These are phyloP conservation scores for Dactylonectria macrodidyma DNA, from an alignment of 2,329 filamentous ascomycete species.

Conservation along the genomic window DNA sequence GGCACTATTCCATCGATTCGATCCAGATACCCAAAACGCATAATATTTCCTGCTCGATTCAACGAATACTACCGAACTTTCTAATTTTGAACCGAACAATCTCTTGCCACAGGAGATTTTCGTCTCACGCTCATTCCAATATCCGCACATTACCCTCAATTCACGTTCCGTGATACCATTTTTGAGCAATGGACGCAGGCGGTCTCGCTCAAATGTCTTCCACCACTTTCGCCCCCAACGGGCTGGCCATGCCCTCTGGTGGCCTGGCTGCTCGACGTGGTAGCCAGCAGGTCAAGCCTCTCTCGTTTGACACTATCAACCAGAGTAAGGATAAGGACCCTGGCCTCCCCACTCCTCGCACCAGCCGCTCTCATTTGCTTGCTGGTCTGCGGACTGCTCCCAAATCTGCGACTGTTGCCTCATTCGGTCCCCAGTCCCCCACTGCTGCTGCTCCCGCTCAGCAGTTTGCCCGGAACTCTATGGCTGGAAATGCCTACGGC, in stretches of 20 bases:
- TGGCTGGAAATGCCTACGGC: slow-evolving; percentile 61
- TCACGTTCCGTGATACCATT: slow-evolving; percentile 35
- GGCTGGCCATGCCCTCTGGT: slow-evolving; percentile 81
- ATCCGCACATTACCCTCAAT: slow-evolving; percentile 20
- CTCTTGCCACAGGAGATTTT: slow-evolving; percentile 36
- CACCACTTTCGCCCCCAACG: slow-evolving; percentile 81
- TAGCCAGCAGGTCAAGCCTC: slow-evolving; percentile 89
- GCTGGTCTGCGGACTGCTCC: slow-evolving; percentile 94
- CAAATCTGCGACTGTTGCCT: slow-evolving; percentile 83
- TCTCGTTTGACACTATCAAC: slow-evolving; percentile 83
- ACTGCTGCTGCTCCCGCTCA: slow-evolving; percentile 58
- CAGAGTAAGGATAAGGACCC: slow-evolving; percentile 77
- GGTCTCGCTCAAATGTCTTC: slow-evolving; percentile 99
- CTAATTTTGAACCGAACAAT: slow-evolving; percentile 41
- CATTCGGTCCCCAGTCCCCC: slow-evolving; percentile 78
- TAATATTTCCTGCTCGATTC: slow-evolving; percentile 44
- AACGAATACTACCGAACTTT: slow-evolving; percentile 34
- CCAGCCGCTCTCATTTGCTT: slow-evolving; percentile 93
- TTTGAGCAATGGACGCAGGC: slow-evolving; percentile 88
- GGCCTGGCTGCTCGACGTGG: slow-evolving; percentile 90
- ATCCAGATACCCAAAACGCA: slow-evolving; percentile 45
- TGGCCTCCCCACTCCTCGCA: slow-evolving; percentile 85
- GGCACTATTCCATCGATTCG: slow-evolving; percentile 37
- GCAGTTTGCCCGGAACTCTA: slow-evolving; percentile 61
- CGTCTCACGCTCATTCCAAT: slow-evolving; percentile 42